phyloP scores from a whole-genome alignment of 2,329 filamentous ascomycete species.

The Paecilomyces variotii region DNA sequence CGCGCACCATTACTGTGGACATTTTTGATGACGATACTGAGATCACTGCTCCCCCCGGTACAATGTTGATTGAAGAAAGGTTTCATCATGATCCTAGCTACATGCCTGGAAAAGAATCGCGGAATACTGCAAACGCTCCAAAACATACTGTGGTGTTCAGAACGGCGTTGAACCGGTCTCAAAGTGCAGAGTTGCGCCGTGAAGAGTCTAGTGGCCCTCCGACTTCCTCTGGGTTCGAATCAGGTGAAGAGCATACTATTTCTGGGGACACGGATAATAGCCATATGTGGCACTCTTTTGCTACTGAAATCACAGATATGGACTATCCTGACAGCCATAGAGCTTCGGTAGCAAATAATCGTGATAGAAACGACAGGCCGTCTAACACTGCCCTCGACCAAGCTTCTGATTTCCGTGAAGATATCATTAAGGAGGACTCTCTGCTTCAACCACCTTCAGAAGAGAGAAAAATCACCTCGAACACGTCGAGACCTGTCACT shows the following conservation, averaged over 20 bases:
- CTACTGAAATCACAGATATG: background rate
- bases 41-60: conserved; percentile 38
- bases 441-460: background rate
- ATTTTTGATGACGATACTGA: conserved; percentile 36
- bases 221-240: background rate
- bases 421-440: background rate
- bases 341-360: background rate
- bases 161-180: conserved; percentile 34
- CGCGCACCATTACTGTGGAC: conserved; percentile 40
- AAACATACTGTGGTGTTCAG: conserved; percentile 40
- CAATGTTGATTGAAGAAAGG: conserved; percentile 37
- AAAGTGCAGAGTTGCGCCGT: conserved; percentile 28
- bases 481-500: conserved; percentile 1
- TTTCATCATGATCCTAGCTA: conserved; percentile 41
- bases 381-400: background rate
- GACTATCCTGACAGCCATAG: background rate
- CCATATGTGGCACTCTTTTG: background rate
- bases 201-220: conserved; percentile 1
- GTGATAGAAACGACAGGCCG: background rate
- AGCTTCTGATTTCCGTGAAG: background rate
- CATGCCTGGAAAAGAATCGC: conserved; percentile 27
- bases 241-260: background rate
- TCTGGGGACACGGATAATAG: background rate
- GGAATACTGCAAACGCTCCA: conserved; percentile 30
- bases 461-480: background rate